Evolutionary conservation across 257 asterid species (phyloP).

Genomic region (Marsdenia floribunda): DNA sequence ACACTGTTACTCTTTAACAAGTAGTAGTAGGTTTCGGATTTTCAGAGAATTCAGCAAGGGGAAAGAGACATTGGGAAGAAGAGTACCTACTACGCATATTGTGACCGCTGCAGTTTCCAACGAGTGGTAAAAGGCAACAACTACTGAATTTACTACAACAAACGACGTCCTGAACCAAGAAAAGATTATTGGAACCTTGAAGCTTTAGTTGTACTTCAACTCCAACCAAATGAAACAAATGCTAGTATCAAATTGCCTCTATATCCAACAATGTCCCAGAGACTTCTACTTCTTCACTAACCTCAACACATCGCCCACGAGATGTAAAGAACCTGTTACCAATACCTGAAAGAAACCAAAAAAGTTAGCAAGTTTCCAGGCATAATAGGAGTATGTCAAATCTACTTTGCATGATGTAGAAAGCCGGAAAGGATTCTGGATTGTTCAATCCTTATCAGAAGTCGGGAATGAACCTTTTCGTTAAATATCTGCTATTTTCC

Average conservation of each 20-base stretch:
- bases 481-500: not conserved
- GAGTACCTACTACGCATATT: not conserved
- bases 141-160: not conserved
- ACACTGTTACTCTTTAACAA: not conserved
- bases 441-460: not conserved
- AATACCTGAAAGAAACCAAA: conserved; percentile 50
- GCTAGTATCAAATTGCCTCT: not conserved
- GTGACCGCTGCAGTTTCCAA: not conserved
- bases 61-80: not conserved
- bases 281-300: conserved; percentile 57
- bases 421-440: not conserved
- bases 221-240: not conserved
- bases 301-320: conserved; percentile 78
- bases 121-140: not conserved
- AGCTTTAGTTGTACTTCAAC: not conserved
- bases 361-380: not conserved
- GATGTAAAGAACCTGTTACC: conserved; percentile 88
- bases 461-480: not conserved
- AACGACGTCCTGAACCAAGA: not conserved
- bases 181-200: not conserved
- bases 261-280: not conserved
- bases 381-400: not conserved
- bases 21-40: not conserved
- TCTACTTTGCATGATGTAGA: not conserved
- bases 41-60: not conserved